Evolutionary conservation across 495 filamentous ascomycete species (phyloP).

Genomic region (Articulospora tetracladia): DNA sequence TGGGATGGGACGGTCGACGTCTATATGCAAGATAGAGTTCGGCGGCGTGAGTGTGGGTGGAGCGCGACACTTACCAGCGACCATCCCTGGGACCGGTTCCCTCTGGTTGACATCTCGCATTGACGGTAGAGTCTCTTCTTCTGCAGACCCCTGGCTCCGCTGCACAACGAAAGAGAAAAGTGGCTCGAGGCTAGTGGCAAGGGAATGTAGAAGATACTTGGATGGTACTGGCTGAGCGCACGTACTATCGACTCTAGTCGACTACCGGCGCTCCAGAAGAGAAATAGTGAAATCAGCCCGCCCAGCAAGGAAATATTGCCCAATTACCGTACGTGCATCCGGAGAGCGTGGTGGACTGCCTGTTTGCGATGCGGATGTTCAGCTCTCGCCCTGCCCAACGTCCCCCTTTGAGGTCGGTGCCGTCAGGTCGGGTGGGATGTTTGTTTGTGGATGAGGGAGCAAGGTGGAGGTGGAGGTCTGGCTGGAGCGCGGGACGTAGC

Average conservation of each 20-base stretch:
- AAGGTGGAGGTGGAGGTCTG: too few relatives aligned
- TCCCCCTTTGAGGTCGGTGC: too few relatives aligned
- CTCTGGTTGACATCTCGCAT: constrained; percentile 6
- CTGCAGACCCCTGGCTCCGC: not conserved
- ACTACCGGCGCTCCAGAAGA: not conserved
- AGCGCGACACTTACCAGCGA: constrained; percentile 6
- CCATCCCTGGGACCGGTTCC: constrained; percentile 4
- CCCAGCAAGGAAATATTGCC: not conserved
- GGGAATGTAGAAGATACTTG: too few relatives aligned
- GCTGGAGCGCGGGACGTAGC: too few relatives aligned
- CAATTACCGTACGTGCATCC: too few relatives aligned
- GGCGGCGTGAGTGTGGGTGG: not conserved
- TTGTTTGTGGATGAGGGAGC: too few relatives aligned
- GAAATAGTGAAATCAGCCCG: not conserved
- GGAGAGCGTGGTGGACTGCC: too few relatives aligned
- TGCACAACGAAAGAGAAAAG: too few relatives aligned
- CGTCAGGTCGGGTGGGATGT: too few relatives aligned
- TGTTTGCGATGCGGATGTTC: too few relatives aligned
- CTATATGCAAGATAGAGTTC: constrained; percentile 3
- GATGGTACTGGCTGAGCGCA: not conserved
- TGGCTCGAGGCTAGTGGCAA: too few relatives aligned
- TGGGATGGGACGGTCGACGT: not conserved
- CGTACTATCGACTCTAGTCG: not conserved
- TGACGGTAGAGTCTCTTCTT: not conserved
- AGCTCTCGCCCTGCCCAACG: too few relatives aligned